Base-by-base conservation (phyloP, 768 basidiomycete genomes). In the Tephrocybe sp. region DNA sequence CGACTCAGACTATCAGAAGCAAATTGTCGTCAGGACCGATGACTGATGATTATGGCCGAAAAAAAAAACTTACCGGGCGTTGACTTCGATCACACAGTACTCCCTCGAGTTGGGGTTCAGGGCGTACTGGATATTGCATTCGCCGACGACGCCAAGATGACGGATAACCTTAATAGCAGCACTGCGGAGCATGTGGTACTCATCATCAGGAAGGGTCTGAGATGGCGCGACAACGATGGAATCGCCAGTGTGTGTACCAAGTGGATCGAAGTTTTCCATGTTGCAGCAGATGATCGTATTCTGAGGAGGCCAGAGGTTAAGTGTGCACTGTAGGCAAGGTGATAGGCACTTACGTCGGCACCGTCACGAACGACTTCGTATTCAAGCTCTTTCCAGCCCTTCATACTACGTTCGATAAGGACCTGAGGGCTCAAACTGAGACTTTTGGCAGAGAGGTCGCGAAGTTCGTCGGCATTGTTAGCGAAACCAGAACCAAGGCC, bases 201-300 rank as follows among this genome's bases (percentile, higher is more conserved):
- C 94, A 65, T 94, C 91, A 61, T 98, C 97, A 25, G 96, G 92
- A 17, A 99, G 74, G 0, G 97, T 98, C 70, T 99, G 97, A 3
- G 95, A 98, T 1, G 97, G 97, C 3, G 97, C 97, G 37, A 98
- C 94, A 63, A 99, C 97, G 65, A 99, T 99, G 11, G 97, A 98
- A 69, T 98, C 97, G 59, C 97, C 97, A 17, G 97, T 99, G 68
- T 99, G 97, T 20, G 93, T 98, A 57, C 97, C 97, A 53, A 98
- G 88, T 32, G 97, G 97, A 65, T 99, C 97, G 59, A 99, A 99
- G 73, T 99, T 98, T 73, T 98, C 93, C 93, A 96, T 96, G 71
- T 95, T 95, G 73, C 96, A 98, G 74, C 95, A 98, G 62, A 98
- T 98, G 70, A 99, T 99, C 23, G 95, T 98, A 76, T 98, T 97